Evolutionary conservation across 352 stramenopile genomes (phyloP).

Genomic region (Phytophthora tentaculata): DNA sequence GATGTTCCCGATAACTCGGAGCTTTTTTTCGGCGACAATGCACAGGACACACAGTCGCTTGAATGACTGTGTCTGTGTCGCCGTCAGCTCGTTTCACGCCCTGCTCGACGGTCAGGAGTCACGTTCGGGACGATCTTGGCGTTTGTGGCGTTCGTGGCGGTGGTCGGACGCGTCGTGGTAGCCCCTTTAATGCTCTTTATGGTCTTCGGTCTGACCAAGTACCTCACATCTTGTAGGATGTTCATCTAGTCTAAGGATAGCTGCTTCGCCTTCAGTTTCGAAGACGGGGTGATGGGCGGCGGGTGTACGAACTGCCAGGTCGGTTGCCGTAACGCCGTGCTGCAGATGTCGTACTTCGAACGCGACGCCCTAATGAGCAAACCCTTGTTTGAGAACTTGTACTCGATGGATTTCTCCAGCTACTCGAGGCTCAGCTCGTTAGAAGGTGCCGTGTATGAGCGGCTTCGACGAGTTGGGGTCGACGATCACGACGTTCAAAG

Average conservation of each 20-base stretch:
- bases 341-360: slow-evolving; percentile 6
- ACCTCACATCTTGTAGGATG: slow-evolving; percentile 14
- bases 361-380: slow-evolving; percentile 23
- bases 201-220: slow-evolving; percentile 17
- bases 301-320: slow-evolving; percentile 8
- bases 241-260: slow-evolving; percentile 30
- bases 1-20: neutral
- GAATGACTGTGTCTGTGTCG: neutral
- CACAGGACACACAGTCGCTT: neutral
- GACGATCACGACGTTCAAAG: slow-evolving; percentile 11
- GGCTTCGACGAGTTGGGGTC: slow-evolving; percentile 33
- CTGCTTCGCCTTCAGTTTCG: slow-evolving; percentile 30
- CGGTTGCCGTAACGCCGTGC: neutral
- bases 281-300: slow-evolving; percentile 17
- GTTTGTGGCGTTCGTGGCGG: neutral
- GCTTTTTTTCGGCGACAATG: slow-evolving; percentile 13
- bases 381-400: slow-evolving; percentile 26
- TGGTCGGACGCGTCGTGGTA: slow-evolving; percentile 19
- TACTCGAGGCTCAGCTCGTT: neutral
- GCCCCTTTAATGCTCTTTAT: slow-evolving; percentile 20
- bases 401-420: slow-evolving; percentile 18
- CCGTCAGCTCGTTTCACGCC: neutral
- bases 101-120: neutral
- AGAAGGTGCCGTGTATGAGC: slow-evolving; percentile 21
- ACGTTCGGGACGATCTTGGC: neutral